Evolutionary conservation across 2,329 filamentous ascomycete species (phyloP), one percentile per base, ranked within the genome.

Genomic region (Tolypocladium inflatum): DNA sequence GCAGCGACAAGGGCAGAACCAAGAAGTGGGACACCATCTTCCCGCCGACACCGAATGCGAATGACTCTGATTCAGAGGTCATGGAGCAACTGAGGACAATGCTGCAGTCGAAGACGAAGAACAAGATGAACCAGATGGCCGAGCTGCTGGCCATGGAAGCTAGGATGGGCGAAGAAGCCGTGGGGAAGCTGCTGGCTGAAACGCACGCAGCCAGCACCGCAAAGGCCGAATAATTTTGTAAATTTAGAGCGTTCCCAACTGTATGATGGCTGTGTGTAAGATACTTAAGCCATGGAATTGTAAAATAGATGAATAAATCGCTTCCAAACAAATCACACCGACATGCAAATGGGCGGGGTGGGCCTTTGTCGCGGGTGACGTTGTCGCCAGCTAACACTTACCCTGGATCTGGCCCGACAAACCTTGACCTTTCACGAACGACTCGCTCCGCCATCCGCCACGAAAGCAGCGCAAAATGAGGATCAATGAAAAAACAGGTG

Each of bases 21-120:
- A 68, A 71, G 50, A 71, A 72, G 19, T 72, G 73, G 59, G 73
- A 74, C 30, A 73, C 72, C 0, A 64, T 86, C 48, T 86, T 86
- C 63, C 83, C 83, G 37, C 80, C 78, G 2, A 63, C 67, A 2
- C 62, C 67, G 0, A 66, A 65, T 11, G 59, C 65, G 19, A 63
- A 68, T 7, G 41, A 67, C 15, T 60, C 67, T 1, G 66, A 69
- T 8, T 57, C 58, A 3, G 63, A 70, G 38, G 57, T 65, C 2
- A 41, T 62, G 45, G 54, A 63, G 52, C 59, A 62, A n/a, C 39
- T 66, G 43, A 55, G 59, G 17, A 26, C 54, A 13, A 50, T 59
- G n/a, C 30, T 65, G 41, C 55, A 57, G 21, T 54, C 58, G 15
- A 67, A 64, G 58, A 63, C 62, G 1, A 63, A 63, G 54, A 68